Evolutionary conservation across 768 basidiomycete species (phyloP), one percentile per base, ranked within the genome.

Genomic region (Dentipellis fragilis): DNA sequence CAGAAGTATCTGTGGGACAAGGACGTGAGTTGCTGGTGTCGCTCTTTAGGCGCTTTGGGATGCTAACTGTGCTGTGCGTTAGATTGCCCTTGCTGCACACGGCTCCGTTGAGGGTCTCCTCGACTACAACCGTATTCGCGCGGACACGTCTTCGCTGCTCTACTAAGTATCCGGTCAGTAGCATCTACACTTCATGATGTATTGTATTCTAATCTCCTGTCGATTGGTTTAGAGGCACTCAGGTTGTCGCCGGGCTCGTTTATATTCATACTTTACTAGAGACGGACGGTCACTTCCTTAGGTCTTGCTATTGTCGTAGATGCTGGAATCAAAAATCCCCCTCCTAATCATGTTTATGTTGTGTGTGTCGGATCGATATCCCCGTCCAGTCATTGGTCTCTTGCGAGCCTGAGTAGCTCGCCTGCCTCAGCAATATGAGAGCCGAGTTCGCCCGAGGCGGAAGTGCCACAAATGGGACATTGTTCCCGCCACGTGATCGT

Each of bases 1-100:
- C 86, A 90, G 76, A 94, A 92, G 75, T 96, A 96, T 71, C 79
- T 96, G 14, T 96, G 93, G 92, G 93, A 97, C 71, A 89, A 90
- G 72, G 93, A 96, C 70, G 89, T 92, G 67, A 65, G 82, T 76
- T 11, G 37, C 45, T 49, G 56, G 46, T 47, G 40, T 56, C n/a
- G 37, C 56, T 5, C 51, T 23, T 50, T 38, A 29, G 29, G 38
- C 19, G 40, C 49, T 16, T 42, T 34, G 66, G 14, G 29, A 49
- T 22, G 23, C 1, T 38, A 38, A 52, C 12, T 38, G 21, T 10
- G 53, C 58, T 38, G 16, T 10, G 54, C 59, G 53, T 36, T 64
- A 90, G 86, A 75, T 93, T 60, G 85, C 93, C 2, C 71, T 97
- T 46, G 91, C 95, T 50, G 95, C 94, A 55, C 73, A 93, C 56